A percentile compares a stretch with the other conserved stretches of the same genome.
Evolutionary conservation across 768 basidiomycete genomes (phyloP).

Genomic region (Russula dissimulans): DNA sequence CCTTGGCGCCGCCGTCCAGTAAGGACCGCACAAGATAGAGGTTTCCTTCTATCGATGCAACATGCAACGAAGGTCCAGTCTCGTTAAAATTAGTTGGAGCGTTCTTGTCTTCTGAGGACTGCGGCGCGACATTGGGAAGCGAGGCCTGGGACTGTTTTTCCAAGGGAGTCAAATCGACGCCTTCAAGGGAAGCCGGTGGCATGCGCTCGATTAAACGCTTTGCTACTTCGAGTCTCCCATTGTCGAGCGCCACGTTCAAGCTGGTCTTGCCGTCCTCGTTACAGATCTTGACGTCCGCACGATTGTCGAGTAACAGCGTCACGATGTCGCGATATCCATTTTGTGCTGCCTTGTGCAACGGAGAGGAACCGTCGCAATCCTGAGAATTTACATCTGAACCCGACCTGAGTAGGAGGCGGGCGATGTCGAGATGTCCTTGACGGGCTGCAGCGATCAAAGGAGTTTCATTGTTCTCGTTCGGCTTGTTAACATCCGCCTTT

Average conservation of each 20-base stretch:
- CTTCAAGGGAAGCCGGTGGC: background rate
- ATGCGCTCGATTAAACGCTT: background rate
- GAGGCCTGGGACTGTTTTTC: background rate
- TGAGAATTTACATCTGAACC: too few species aligned
- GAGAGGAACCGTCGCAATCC: too few species aligned
- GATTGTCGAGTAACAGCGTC: background rate
- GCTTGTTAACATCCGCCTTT: too few species aligned
- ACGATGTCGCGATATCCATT: background rate
- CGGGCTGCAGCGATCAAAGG: too few species aligned
- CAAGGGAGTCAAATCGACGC: background rate
- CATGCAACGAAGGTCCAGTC: background rate
- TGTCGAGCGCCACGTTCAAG: background rate
- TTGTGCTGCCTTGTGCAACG: too few species aligned
- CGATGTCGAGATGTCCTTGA: too few species aligned
- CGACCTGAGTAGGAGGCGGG: too few species aligned
- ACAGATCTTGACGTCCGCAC: background rate
- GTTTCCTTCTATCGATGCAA: background rate
- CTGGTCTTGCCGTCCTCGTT: background rate
- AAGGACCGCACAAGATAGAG: background rate
- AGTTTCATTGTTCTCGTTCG: too few species aligned
- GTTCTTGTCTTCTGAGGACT: background rate
- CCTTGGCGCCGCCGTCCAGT: background rate
- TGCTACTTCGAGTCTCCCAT: background rate
- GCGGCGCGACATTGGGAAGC: background rate
- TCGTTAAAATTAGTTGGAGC: background rate